Conservation (phyloP, 2,329 filamentous ascomycete genomes). For the Xylariaceae sp. region DNA sequence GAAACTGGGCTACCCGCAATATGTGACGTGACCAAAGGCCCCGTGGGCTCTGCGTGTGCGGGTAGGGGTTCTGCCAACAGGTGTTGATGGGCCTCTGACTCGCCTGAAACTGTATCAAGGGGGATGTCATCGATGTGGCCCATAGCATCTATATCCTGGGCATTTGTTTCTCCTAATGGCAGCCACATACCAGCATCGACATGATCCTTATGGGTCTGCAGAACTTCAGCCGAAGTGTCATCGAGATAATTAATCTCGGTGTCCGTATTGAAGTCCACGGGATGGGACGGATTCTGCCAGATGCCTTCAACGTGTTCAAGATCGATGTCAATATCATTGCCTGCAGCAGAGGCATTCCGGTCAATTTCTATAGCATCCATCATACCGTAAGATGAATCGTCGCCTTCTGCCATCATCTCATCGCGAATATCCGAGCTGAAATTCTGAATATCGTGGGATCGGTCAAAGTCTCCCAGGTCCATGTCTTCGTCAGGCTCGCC, state of each 20-base stretch:
- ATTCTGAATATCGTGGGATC: slow-evolving; percentile 27
- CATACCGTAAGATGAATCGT: slow-evolving; percentile 33
- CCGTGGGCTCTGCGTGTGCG: neutral
- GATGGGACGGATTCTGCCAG: slow-evolving; percentile 24
- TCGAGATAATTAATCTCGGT: slow-evolving; percentile 27
- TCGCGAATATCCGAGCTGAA: slow-evolving; percentile 32
- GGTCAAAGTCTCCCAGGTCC: slow-evolving; percentile 32
- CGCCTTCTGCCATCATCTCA: slow-evolving; percentile 33
- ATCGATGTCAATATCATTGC: slow-evolving; percentile 32
- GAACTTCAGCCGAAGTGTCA: slow-evolving; percentile 15
- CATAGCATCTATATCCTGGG: neutral
- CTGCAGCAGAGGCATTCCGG: slow-evolving; percentile 22
- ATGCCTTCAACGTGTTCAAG: slow-evolving; percentile 26
- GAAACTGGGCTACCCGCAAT: neutral
- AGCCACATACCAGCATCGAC: slow-evolving; percentile 14
- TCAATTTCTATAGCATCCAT: slow-evolving; percentile 31
- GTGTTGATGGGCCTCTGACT: slow-evolving; percentile 3
- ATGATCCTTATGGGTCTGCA: slow-evolving; percentile 11
- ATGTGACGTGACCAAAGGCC: neutral
- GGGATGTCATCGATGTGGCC: slow-evolving; percentile 9
- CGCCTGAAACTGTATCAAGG: slow-evolving; percentile 2
- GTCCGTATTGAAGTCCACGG: slow-evolving; percentile 16
- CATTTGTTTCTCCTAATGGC: slow-evolving; percentile 9
- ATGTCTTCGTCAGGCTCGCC: slow-evolving; percentile 32
- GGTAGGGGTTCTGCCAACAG: slow-evolving; percentile 2